Evolutionary conservation across 1,139 yeast genomes (phyloP).

Genomic region (Debaryomyces fabryi): DNA sequence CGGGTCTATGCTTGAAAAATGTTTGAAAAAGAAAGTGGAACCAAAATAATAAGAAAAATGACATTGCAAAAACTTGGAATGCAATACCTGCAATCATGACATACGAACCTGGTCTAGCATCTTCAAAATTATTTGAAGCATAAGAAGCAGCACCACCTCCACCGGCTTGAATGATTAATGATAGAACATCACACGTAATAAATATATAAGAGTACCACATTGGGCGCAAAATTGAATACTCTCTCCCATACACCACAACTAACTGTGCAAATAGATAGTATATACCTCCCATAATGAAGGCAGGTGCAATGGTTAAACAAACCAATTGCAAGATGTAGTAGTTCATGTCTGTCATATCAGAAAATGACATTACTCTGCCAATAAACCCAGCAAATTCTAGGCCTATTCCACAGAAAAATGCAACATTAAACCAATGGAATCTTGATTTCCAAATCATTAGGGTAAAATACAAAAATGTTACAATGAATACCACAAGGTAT

Average conservation of each 20-base stretch:
- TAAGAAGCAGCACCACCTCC: constrained; percentile 80
- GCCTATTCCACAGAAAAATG: constrained; percentile 61
- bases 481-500: constrained; percentile 24
- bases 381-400: constrained; percentile 74
- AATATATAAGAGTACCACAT: constrained; percentile 72
- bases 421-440: constrained; percentile 75
- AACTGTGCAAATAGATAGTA: constrained; percentile 75
- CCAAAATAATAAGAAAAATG: constrained; percentile 60
- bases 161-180: constrained; percentile 74
- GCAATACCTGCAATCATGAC: constrained; percentile 82
- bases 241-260: constrained; percentile 65
- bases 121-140: constrained; percentile 39
- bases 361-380: constrained; percentile 54
- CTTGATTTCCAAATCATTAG: constrained; percentile 40
- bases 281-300: constrained; percentile 84
- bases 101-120: constrained; percentile 58
- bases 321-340: constrained; percentile 66
- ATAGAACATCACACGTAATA: constrained; percentile 62
- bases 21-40: constrained; percentile 50
- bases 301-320: constrained; percentile 78
- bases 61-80: constrained; percentile 76
- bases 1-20: constrained; percentile 30
- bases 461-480: constrained; percentile 22
- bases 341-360: constrained; percentile 40
- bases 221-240: constrained; percentile 64